Conservation (phyloP, 2,329 filamentous ascomycete species). For the Diplodia intermedia region DNA sequence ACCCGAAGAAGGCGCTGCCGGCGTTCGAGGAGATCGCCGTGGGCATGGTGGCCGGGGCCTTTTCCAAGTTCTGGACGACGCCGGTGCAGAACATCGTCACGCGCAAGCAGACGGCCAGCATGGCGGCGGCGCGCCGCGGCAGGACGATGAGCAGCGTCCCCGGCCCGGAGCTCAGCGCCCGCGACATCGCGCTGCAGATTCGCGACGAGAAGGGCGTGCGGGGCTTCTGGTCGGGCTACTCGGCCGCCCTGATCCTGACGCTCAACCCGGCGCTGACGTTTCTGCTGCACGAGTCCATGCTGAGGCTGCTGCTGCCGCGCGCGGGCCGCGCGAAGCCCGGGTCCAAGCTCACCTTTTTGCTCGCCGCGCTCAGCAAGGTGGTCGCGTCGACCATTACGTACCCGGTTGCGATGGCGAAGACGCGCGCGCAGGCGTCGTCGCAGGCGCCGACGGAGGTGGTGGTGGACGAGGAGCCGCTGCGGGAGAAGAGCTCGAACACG, state of each 20-base stretch:
- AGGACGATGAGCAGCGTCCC: slow-evolving; percentile 42
- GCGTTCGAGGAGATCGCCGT: slow-evolving; percentile 76
- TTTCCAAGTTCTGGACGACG: slow-evolving; percentile 77
- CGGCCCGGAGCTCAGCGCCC: slow-evolving; percentile 47
- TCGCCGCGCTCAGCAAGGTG: slow-evolving; percentile 80
- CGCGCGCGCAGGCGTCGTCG: slow-evolving; percentile 71
- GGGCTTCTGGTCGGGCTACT: slow-evolving; percentile 90
- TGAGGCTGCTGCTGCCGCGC: slow-evolving; percentile 63
- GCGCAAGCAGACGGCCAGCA: slow-evolving; percentile 74
- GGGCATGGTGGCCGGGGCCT: slow-evolving; percentile 75
- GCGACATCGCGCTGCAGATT: slow-evolving; percentile 70
- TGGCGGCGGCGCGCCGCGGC: slow-evolving; percentile 53
- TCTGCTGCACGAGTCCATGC: slow-evolving; percentile 76
- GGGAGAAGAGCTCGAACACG: slow-evolving; percentile 3
- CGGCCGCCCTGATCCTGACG: slow-evolving; percentile 78
- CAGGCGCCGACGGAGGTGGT: slow-evolving; percentile 38
- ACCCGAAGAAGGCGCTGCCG: slow-evolving; percentile 55
- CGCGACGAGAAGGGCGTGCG: slow-evolving; percentile 70
- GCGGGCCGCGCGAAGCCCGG: slow-evolving; percentile 61
- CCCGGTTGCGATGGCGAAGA: slow-evolving; percentile 85
- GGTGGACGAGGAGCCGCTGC: slow-evolving; percentile 1
- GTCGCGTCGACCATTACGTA: slow-evolving; percentile 80
- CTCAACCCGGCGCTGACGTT: slow-evolving; percentile 89
- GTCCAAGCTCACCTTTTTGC: slow-evolving; percentile 64
- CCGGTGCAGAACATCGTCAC: slow-evolving; percentile 84